Base-by-base conservation (phyloP, 345 rosid species). In the Salix arbutifolia region DNA sequence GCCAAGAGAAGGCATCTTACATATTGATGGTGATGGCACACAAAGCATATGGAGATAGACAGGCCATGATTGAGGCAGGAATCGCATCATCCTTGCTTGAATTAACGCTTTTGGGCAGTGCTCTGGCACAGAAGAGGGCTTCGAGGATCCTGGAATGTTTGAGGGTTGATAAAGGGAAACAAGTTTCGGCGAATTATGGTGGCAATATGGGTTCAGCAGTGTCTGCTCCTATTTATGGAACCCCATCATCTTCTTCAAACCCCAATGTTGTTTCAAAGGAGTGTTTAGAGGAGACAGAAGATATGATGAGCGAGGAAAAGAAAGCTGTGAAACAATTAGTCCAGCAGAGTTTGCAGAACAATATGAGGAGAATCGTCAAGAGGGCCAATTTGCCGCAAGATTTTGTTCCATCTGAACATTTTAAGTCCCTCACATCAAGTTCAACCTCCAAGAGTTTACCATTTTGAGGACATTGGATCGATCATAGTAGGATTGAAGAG, bases 71-170 rank as follows among this genome's bases (percentile, higher is more conserved):
- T 0, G 98, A 96, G 44, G 99, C 96, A 0, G 99, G 99, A 46
- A 78, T 96, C 50, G 90, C 84, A 37, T 93, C 96, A 0, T 80
- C 97, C 0, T 86, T 93, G 85, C 98, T 96, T 1, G 99, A 96
- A 65, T 81, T 96, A 81, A 93, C 96, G 0, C 96, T 96, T 56
- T 73, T 96, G 74, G 99, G 99, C 53, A 96, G 93, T 75, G 87
- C 97, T 44, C 86, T 96, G 84, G 88, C 99, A 0, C 99, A 96
- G 81, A 96, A 96, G 82, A 86, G 99, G 86, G 98, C 99, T 23
- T 93, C 97, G 4, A 91, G 98, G 90, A 90, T 96, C 72, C 69
- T 96, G 73, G 98, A 96, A 46, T 86, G 88, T 69, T 66, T 96
- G 78, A 87, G 94, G 79, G 85, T 91, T 9, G 94, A 90, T 74